A percentile compares a stretch with the other conserved stretches of the same genome.
Evolutionary conservation across 164 flowering plant species (phyloP).

Genomic region (Stephania cephalantha): DNA sequence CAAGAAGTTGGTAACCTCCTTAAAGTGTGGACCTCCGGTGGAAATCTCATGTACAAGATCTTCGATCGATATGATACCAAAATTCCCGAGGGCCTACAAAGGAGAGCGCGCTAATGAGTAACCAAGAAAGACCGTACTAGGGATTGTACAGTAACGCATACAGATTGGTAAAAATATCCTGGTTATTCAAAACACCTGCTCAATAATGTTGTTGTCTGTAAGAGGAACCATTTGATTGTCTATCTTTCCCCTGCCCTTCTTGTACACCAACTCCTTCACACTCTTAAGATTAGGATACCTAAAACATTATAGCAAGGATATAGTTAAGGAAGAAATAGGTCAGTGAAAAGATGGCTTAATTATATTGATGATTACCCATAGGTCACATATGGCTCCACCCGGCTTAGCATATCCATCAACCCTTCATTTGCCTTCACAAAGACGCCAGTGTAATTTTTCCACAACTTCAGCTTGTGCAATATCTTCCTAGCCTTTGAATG

Average conservation of each 20-base stretch:
- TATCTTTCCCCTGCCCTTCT: constrained; percentile 60
- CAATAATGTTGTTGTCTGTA: constrained; percentile 74
- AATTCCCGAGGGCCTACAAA: constrained; percentile 59
- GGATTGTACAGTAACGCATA: neutral
- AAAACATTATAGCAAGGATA: constrained; percentile 9
- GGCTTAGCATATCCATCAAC: constrained; percentile 44
- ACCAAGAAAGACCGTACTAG: neutral
- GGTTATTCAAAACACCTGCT: constrained; percentile 45
- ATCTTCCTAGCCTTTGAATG: constrained; percentile 57
- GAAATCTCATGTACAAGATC: constrained; percentile 76
- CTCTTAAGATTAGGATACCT: constrained; percentile 81
- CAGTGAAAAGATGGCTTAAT: neutral
- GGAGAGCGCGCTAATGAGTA: neutral
- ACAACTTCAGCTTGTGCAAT: constrained; percentile 40
- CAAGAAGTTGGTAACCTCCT: constrained; percentile 49
- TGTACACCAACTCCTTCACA: constrained; percentile 71
- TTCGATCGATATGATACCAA: constrained; percentile 61
- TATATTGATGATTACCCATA: constrained; percentile 53
- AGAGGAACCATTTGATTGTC: constrained; percentile 60
- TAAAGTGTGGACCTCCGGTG: constrained; percentile 65
- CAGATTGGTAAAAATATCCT: neutral
- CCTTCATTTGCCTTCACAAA: constrained; percentile 59
- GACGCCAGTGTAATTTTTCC: constrained; percentile 47
- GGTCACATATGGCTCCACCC: constrained; percentile 75
- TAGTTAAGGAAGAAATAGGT: neutral